Evolutionary conservation across 495 filamentous ascomycete genomes (phyloP).

Genomic region (Aspergillus egyptiacus): DNA sequence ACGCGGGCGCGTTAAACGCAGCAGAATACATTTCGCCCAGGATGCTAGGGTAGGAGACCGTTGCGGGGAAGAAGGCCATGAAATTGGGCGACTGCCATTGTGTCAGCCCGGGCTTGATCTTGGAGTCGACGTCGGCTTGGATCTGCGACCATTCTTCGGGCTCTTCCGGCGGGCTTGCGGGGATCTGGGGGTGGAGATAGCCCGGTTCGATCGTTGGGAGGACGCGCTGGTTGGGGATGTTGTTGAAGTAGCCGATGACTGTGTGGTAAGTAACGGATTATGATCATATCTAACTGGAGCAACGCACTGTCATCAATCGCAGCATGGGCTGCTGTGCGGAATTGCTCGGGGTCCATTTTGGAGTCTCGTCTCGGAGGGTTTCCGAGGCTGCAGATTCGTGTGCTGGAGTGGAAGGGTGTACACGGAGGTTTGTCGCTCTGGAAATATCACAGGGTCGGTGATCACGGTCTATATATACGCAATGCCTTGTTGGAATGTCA

Average conservation of each 20-base stretch:
- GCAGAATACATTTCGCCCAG: slow-evolving; percentile 90
- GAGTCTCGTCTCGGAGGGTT: not conserved
- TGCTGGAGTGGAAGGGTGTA: too few species aligned
- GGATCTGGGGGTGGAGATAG: slow-evolving; percentile 77
- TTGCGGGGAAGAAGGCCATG: slow-evolving; percentile 92
- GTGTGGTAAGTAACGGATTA: not conserved
- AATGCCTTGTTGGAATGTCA: too few species aligned
- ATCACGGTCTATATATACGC: too few species aligned
- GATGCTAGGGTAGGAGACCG: slow-evolving; percentile 76
- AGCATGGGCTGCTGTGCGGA: slow-evolving; percentile 72
- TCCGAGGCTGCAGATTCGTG: too few species aligned
- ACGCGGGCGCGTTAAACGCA: slow-evolving; percentile 82
- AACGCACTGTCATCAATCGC: slow-evolving; percentile 88
- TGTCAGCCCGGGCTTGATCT: slow-evolving; percentile 90
- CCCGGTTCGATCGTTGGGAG: slow-evolving; percentile 76
- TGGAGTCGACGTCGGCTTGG: slow-evolving; percentile 75
- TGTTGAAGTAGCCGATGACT: slow-evolving; percentile 84
- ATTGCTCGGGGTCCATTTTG: slow-evolving; percentile 79
- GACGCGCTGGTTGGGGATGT: slow-evolving; percentile 62
- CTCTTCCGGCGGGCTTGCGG: slow-evolving; percentile 61
- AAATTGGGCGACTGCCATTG: slow-evolving; percentile 97
- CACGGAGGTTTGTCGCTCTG: too few species aligned
- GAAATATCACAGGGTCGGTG: too few species aligned
- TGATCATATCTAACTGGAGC: too few species aligned
- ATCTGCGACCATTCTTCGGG: slow-evolving; percentile 77